Conservation (phyloP, 2,329 filamentous ascomycete species). For the Ceratocystis cubensis region DNA sequence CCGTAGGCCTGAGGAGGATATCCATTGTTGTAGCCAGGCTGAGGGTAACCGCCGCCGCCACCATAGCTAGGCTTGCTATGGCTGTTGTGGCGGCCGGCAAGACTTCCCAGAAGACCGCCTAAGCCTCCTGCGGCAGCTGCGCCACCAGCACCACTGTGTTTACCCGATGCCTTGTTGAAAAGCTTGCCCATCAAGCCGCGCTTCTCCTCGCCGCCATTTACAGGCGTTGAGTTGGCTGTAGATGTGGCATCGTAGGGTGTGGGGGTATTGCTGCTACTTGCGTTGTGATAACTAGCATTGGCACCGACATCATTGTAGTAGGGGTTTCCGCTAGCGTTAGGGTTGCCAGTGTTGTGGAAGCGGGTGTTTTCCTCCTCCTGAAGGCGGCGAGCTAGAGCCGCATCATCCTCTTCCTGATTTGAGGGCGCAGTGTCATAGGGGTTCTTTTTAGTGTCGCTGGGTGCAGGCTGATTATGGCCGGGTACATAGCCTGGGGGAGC, state of each 20-base stretch:
- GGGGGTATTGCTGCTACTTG: conserved; percentile 21
- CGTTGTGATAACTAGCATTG: conserved; percentile 6
- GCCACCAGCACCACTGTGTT: conserved; percentile 28
- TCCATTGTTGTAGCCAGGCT: conserved; percentile 25
- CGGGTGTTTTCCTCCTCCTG: conserved; percentile 70
- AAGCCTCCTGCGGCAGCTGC: conserved; percentile 24
- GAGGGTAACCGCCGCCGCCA: conserved; percentile 28
- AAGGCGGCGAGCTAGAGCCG: conserved; percentile 58
- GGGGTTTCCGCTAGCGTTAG: conserved; percentile 16
- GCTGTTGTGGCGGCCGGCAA: conserved; percentile 15
- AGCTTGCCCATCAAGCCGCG: conserved; percentile 42
- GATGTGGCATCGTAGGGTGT: conserved; percentile 8
- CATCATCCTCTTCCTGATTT: conserved; percentile 54
- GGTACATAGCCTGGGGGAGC: conserved; percentile 56
- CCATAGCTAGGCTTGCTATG: conserved; percentile 19
- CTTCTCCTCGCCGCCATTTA: conserved; percentile 27
- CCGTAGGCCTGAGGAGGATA: conserved; percentile 26
- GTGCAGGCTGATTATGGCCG: conserved; percentile 27
- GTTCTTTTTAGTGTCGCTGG: conserved; percentile 52
- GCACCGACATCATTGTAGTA: conserved; percentile 7
- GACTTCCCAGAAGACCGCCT: conserved; percentile 11
- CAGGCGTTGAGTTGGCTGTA: conserved; percentile 15
- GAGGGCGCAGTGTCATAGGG: conserved; percentile 43
- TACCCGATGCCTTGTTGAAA: conserved; percentile 34
- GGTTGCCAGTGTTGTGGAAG: conserved; percentile 31